Evolutionary conservation across 2,329 filamentous ascomycete genomes (phyloP), one percentile per base, ranked within the genome.

Genomic region (Periconia digitata): DNA sequence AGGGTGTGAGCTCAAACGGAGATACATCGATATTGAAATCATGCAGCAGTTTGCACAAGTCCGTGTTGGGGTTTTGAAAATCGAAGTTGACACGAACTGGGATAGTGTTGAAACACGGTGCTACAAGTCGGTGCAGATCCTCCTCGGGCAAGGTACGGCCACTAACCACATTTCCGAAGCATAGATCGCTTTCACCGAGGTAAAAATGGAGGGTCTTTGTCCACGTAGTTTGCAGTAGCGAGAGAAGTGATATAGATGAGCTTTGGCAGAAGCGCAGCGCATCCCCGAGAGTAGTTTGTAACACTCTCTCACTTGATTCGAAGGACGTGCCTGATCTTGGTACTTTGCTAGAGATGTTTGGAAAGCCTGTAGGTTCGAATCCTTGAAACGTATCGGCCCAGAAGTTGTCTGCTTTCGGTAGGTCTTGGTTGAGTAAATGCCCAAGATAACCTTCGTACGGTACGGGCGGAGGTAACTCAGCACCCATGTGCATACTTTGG

Each of bases 101-200:
- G 12, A 96, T 72, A 0, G 92, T 95, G 64, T 96, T 96, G 76
- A 96, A 96, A 66, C 90, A 95, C 0, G 92, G 92, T 0, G 89
- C 90, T n/a, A 95, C 82, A 6, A 96, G 79, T 3, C 79, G 76
- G 32, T 92, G 85, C 10, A 92, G 75, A 0, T 80, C 81, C 6
- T 86, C 79, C 2, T 92, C 68, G 0, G 82, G 72, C 8, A 89
- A 65, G 0, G 85, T 86, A 7, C 92, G 84, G 1, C 92, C 91
- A 62, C 84, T 92, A 47, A 92, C 80, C 2, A 96, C 86, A 59
- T 90, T 94, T 0, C 92, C 92, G 62, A 96, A 96, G 66, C 89
- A 94, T 5, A 96, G 61, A 60, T 96, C 91, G 0, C 74, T 66
- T 5, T 75, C 73, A 1, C 76, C 67, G 2, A 85, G 77, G 2